phyloP scores from a whole-genome alignment of 306 rosid genomes.

The Castanopsis chinensis region DNA sequence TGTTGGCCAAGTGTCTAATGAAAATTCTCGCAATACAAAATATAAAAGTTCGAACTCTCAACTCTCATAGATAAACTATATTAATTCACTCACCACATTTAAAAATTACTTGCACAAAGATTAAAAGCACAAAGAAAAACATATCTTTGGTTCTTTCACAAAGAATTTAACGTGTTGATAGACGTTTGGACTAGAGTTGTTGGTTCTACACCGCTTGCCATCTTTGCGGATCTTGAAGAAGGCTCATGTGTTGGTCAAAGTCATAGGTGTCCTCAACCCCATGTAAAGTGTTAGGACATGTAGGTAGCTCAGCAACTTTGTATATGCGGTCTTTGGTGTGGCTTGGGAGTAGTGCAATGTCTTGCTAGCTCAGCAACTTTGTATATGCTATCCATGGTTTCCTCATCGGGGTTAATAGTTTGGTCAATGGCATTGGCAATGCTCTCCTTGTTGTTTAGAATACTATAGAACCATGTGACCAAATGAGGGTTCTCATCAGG shows the following conservation, averaged over 20 bases:
- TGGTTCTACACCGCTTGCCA: too few species aligned
- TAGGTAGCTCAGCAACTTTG: too few species aligned
- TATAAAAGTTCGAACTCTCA: too few species aligned
- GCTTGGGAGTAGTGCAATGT: constrained; percentile 79
- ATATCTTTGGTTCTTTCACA: too few species aligned
- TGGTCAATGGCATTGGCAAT: constrained; percentile 78
- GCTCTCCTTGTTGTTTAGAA: constrained; percentile 68
- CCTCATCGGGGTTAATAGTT: constrained; percentile 67
- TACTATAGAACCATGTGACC: constrained; percentile 80
- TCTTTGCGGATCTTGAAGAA: constrained; percentile 21
- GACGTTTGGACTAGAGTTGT: too few species aligned
- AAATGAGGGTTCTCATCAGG: constrained; percentile 80
- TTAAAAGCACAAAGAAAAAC: too few species aligned
- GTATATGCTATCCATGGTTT: constrained; percentile 78
- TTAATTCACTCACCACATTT: too few species aligned
- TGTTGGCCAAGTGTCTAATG: too few species aligned
- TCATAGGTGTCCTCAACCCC: constrained; percentile 48
- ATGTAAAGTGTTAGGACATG: constrained; percentile 23
- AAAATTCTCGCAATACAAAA: too few species aligned
- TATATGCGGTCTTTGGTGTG: constrained; percentile 79
- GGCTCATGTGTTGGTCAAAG: constrained; percentile 65
- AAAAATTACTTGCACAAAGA: too few species aligned
- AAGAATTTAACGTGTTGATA: too few species aligned
- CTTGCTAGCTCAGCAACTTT: constrained; percentile 77
- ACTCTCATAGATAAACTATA: too few species aligned